Base-by-base conservation (phyloP, 306 rosid genomes). In the Myrica gale region DNA sequence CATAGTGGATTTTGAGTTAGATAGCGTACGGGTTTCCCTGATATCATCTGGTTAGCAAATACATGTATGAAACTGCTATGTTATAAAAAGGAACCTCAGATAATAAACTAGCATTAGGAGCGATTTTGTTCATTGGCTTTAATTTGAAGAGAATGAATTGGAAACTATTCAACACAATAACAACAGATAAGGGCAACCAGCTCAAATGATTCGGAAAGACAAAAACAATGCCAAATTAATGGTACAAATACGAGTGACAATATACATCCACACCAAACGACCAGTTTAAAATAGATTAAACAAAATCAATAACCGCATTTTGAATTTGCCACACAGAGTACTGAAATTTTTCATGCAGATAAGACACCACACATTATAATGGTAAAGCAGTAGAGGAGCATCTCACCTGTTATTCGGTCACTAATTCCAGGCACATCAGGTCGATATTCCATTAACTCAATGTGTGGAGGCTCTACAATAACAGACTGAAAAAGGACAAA, bases 341-440 rank as follows among this genome's bases (percentile, higher is more conserved):
- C 48, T 23, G 13, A 65, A 65, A 41, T 6, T 43, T 41, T 65
- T 65, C 69, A 39, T 17, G 26, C 69, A 5, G n/a, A 6, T 42
- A 41, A 65, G 48, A 41, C 23, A 65, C 45, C 20, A 1, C n/a
- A 70, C 8, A 20, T 17, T 20, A 61, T 46, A 41, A 9, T 39
- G 51, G n/a, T 50, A 77, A 63, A 73, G 56, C 48, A 55, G 42
- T 39, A 53, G 44, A 81, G 15, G 48, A 69, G 43, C 42, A 50
- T 76, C 87, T 69, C 54, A 88, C 98, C 97, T 58, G 87, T 88
- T 85, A 85, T 86, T 57, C 87, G 88, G 77, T 89, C 95, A 72
- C 89, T 87, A 39, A 87, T 93, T 84, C 88, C 89, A 55, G 92
- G 95, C 76, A 88, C 84, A 81, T 84, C 90, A 63, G 92, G 90